These are phyloP conservation scores for Thalia dealbata DNA, from an alignment of 176 grass and related monocot species.

Conservation along the genomic window DNA sequence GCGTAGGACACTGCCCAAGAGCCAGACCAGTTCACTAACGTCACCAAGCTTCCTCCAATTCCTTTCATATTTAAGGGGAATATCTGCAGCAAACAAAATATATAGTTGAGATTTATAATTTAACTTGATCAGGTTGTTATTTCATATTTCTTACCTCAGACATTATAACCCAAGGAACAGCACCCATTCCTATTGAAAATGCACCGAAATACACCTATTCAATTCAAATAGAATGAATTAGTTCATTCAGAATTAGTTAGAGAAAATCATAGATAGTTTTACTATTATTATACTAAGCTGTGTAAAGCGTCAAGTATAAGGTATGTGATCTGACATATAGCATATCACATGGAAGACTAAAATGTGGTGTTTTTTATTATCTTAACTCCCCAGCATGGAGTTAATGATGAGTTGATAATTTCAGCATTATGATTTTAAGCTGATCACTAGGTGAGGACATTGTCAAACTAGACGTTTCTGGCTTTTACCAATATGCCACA, in stretches of 20 bases:
- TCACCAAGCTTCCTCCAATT: slow-evolving; percentile 65
- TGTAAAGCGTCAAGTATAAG: not conserved
- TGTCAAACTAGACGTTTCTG: not conserved
- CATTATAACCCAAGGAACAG: slow-evolving; percentile 82
- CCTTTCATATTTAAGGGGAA: slow-evolving; percentile 80
- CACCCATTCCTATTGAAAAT: slow-evolving; percentile 77
- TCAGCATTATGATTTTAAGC: not conserved
- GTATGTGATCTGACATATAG: not conserved
- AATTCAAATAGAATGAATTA: not conserved
- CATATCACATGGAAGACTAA: not conserved
- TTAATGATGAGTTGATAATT: not conserved
- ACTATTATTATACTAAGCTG: too few species aligned
- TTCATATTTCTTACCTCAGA: slow-evolving; percentile 49
- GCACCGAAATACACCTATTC: slow-evolving; percentile 49
- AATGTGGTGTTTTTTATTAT: not conserved
- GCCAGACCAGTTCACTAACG: slow-evolving; percentile 54
- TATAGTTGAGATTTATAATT: slow-evolving; percentile 5
- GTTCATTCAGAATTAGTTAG: not conserved
- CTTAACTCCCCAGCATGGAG: not conserved
- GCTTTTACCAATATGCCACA: slow-evolving; percentile 63
- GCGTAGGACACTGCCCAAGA: slow-evolving; percentile 58
- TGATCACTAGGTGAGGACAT: not conserved
- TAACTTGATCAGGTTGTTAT: not conserved
- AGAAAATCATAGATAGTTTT: not conserved
- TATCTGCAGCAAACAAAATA: slow-evolving; percentile 37